Conservation (phyloP, 176 grass and related monocot genomes). For the Carex myosuroides region DNA sequence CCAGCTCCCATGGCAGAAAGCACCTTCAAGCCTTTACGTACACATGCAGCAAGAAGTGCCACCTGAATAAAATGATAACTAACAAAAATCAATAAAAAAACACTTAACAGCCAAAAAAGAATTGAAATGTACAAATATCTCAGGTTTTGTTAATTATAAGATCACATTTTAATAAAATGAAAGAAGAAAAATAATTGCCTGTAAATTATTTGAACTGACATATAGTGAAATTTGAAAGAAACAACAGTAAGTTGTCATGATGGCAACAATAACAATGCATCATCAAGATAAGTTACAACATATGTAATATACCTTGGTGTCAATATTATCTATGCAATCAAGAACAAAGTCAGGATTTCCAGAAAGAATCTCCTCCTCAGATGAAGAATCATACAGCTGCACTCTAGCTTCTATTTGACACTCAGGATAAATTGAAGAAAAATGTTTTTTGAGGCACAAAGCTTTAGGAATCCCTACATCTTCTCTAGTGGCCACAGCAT, state of each 20-base stretch:
- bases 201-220: not conserved
- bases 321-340: slow-evolving; percentile 99
- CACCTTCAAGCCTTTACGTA: slow-evolving; percentile 62
- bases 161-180: not conserved
- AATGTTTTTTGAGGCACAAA: slow-evolving; percentile 81
- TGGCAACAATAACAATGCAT: not conserved
- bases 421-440: slow-evolving; percentile 83
- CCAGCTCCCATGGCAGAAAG: slow-evolving; percentile 96
- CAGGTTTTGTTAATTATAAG: not conserved
- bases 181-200: not conserved
- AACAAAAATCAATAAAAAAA: not conserved
- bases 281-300: not conserved
- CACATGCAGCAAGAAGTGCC: slow-evolving; percentile 75
- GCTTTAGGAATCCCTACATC: slow-evolving; percentile 91
- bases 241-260: not conserved
- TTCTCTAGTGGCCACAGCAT: slow-evolving; percentile 96
- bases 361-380: slow-evolving; percentile 80
- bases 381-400: slow-evolving; percentile 65
- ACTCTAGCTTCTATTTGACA: slow-evolving; percentile 88
- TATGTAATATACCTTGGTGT: slow-evolving; percentile 59
- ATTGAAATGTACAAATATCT: not conserved
- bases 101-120: not conserved
- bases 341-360: slow-evolving; percentile 96
- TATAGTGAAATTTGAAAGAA: not conserved
- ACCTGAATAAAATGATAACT: slow-evolving; percentile 36